Evolutionary conservation across 2,329 filamentous ascomycete genomes (phyloP), one percentile per base, ranked within the genome.

Genomic region (Alternaria postmessia): DNA sequence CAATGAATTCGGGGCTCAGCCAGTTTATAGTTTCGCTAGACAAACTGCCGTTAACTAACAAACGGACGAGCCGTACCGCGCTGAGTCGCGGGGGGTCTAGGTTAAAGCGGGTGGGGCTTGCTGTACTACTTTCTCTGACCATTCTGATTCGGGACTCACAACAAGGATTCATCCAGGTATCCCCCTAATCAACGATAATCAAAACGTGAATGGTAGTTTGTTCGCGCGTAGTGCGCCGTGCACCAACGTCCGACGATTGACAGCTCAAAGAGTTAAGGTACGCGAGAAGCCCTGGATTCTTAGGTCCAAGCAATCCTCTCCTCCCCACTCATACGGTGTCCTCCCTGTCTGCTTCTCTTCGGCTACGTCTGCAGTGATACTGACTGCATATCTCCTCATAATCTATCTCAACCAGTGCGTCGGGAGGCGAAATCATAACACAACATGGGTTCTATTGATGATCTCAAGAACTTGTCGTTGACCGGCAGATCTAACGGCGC

Each of bases 361-460:
- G 1, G 14, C 30, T 12, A 4, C 1, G 18, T 16, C 32, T 26
- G 46, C 14, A 36, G 46, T 49, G 46, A 2, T 7, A 38, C 7
- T 14, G 22, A 36, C 5, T 36, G 16, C 5, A n/a, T 38, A 49
- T 26, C 11, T 5, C n/a, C 30, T 24, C 5, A 32, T 54, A 26
- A 32, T 32, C 24, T 39, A 2, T 7, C n/a, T 32, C n/a, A 32
- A 26, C 18, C 51, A 53, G 28, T 42, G 39, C n/a, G 20, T 39
- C 16, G 32, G 47, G 18, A 51, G 38, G 24, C 20, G 6, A 22
- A 26, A 32, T n/a, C 5, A 7, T 38, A 14, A 22, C 6, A n/a
- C 38, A 44, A 26, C 48, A 62, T 62, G 59, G 48, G 49, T 30
- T 62, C 60, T 2, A 57, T 60, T 16, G 48, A 57, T 18, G 38